phyloP scores from a whole-genome alignment of 2,329 filamentous ascomycete species.

The Geosmithia morbida region DNA sequence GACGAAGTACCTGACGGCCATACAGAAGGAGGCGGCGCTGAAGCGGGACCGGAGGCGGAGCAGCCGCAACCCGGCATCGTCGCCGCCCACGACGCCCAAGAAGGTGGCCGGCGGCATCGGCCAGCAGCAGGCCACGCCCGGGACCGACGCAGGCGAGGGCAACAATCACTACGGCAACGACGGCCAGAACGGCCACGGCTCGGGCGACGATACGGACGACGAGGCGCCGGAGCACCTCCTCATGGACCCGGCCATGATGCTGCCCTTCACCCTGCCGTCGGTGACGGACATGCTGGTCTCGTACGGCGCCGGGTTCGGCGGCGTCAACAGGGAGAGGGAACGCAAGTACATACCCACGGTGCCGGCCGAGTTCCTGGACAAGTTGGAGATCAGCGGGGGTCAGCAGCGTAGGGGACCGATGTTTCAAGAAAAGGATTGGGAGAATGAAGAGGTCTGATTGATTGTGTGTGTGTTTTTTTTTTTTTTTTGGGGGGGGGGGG shows the following conservation, averaged over 20 bases:
- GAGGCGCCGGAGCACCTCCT: constrained; percentile 63
- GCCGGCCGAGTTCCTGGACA: constrained; percentile 81
- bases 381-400: constrained; percentile 50
- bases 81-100: constrained; percentile 19
- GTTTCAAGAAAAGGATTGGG: constrained; percentile 51
- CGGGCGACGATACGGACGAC: too few relatives aligned
- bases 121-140: constrained; percentile 19
- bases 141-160: neutral
- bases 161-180: constrained; percentile 31
- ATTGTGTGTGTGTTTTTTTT: too few relatives aligned
- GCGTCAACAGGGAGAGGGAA: constrained; percentile 79
- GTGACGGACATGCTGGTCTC: constrained; percentile 95
- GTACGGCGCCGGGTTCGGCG: constrained; percentile 89
- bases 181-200: too few relatives aligned
- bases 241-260: constrained; percentile 77
- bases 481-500: too few relatives aligned
- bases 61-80: constrained; percentile 23
- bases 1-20: constrained; percentile 67
- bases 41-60: constrained; percentile 40
- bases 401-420: constrained; percentile 34
- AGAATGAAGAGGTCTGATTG: constrained; percentile 43
- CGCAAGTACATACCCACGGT: constrained; percentile 93
- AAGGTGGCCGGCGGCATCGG: constrained; percentile 15
- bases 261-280: constrained; percentile 89
- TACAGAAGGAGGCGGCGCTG: constrained; percentile 59